Evolutionary conservation across 805 yeast species (phyloP).

Genomic region (Candida wancherniae): DNA sequence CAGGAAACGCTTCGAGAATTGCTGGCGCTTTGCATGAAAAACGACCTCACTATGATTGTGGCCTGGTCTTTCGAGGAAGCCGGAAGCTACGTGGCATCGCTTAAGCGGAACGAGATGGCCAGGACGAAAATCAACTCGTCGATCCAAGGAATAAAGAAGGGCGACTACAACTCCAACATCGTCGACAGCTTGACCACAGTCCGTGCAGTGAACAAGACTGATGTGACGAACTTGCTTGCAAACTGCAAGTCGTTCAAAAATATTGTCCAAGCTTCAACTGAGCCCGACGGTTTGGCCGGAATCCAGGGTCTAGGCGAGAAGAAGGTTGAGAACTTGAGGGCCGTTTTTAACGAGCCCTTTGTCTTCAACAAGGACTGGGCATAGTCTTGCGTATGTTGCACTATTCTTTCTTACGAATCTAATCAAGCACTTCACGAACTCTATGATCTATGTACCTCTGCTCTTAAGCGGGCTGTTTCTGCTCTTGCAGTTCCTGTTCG

Average conservation of each 20-base stretch:
- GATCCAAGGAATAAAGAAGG: constrained; percentile 42
- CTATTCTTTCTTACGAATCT: too few species aligned
- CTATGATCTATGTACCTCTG: background rate
- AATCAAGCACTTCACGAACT: background rate
- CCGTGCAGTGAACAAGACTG: constrained; percentile 49
- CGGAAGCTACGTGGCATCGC: constrained; percentile 37
- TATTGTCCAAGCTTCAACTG: constrained; percentile 30
- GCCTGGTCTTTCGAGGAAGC: constrained; percentile 52
- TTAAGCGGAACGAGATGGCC: constrained; percentile 34
- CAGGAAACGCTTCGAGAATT: constrained; percentile 45
- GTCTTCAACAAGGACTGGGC: constrained; percentile 38
- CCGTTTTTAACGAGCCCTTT: constrained; percentile 47
- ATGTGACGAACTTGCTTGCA: constrained; percentile 46
- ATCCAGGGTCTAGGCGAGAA: constrained; percentile 49
- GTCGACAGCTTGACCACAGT: constrained; percentile 44
- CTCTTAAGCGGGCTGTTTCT: constrained; percentile 1
- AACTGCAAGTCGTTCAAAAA: constrained; percentile 42
- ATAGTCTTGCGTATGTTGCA: too few species aligned
- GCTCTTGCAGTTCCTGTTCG: constrained; percentile 32
- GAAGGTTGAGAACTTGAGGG: constrained; percentile 37
- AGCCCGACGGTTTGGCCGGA: constrained; percentile 21
- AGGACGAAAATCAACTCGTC: constrained; percentile 26
- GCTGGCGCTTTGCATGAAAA: constrained; percentile 45
- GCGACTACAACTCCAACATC: constrained; percentile 42
- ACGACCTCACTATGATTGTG: constrained; percentile 45